Conservation (phyloP, 257 asterid genomes). For the Linaria vulgaris region DNA sequence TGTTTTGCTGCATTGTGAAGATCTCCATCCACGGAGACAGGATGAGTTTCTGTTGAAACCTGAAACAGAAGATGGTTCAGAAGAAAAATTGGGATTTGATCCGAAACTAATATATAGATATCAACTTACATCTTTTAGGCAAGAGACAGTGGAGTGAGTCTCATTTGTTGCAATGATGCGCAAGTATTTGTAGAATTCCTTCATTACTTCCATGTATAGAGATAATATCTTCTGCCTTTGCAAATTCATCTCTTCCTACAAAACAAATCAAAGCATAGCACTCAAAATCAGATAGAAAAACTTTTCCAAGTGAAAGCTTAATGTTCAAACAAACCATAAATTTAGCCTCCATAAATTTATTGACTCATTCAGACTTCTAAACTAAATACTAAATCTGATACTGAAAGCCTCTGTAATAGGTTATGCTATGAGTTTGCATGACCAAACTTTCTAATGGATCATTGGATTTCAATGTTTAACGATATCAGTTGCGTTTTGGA, state of each 20-base stretch:
- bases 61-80: constrained; percentile 26
- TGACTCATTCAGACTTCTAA: too few species aligned
- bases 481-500: too few species aligned
- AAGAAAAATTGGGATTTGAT: too few species aligned
- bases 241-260: constrained; percentile 70
- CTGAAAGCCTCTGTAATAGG: neutral
- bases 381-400: too few species aligned
- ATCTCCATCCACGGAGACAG: constrained; percentile 79
- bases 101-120: constrained; percentile 1
- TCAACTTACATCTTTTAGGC: constrained; percentile 58
- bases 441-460: too few species aligned
- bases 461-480: too few species aligned
- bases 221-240: constrained; percentile 73
- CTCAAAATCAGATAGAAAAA: too few species aligned
- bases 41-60: constrained; percentile 73
- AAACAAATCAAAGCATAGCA: constrained; percentile 13
- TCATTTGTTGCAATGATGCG: constrained; percentile 42
- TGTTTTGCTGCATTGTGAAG: constrained; percentile 65
- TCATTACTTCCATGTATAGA: constrained; percentile 65
- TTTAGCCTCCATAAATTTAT: too few species aligned
- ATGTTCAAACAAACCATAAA: too few species aligned
- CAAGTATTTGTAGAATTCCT: constrained; percentile 61
- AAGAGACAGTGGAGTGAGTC: constrained; percentile 47
- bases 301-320: too few species aligned
- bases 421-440: neutral